A percentile compares a stretch with the other conserved stretches of the same genome.
Evolutionary conservation across 257 asterid species (phyloP).

Genomic region (Solanum lignicaule): DNA sequence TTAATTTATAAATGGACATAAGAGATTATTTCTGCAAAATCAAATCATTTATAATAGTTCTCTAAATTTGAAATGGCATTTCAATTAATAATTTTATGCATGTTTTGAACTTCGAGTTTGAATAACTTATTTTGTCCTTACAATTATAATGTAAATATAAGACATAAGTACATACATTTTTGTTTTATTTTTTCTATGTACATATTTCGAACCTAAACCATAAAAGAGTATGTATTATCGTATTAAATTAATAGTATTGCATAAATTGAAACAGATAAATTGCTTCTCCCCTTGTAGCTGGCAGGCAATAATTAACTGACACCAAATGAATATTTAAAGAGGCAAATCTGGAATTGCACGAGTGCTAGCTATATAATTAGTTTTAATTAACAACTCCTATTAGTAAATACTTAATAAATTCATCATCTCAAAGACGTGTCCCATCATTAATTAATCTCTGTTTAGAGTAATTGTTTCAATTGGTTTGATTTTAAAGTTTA

Average conservation of each 20-base stretch:
- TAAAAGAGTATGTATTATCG: not conserved
- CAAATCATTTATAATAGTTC: not conserved
- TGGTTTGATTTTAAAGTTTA: not conserved
- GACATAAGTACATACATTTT: not conserved
- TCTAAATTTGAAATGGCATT: not conserved
- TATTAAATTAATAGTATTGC: no score
- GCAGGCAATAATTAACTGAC: not conserved
- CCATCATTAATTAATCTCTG: not conserved
- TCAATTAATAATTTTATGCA: not conserved
- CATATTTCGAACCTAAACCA: not conserved
- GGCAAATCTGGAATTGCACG: not conserved
- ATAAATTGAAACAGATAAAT: no score
- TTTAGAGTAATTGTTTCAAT: not conserved
- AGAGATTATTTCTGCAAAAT: not conserved
- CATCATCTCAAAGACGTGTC: not conserved
- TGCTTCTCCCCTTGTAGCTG: not conserved
- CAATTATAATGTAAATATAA: not conserved
- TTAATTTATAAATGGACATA: not conserved
- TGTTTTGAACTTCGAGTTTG: not conserved
- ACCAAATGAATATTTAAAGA: not conserved
- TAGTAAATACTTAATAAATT: not conserved
- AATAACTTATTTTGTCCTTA: not conserved
- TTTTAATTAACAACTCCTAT: not conserved
- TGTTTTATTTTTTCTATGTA: not conserved
- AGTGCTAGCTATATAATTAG: not conserved